Evolutionary conservation across 768 basidiomycete species (phyloP).

Genomic region (Suillus variegatus): DNA sequence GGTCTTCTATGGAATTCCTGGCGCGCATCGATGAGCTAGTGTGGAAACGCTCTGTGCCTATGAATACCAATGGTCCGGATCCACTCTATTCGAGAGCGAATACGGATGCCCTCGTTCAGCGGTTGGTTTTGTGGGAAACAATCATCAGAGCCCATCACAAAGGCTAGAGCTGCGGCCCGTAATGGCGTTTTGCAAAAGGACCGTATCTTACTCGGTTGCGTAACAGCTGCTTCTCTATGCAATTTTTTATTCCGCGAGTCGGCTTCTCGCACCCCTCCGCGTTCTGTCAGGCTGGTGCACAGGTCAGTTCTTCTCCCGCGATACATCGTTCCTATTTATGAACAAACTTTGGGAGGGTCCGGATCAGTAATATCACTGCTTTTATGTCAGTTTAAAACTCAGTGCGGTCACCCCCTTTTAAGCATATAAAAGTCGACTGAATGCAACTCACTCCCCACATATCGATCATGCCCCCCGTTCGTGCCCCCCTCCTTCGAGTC

Average conservation of each 20-base stretch:
- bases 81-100: conserved; percentile 30
- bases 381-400: background rate
- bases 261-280: background rate
- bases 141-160: conserved; percentile 20
- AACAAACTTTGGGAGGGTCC: no score
- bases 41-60: conserved; percentile 23
- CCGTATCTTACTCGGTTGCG: background rate
- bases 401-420: background rate
- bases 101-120: conserved; percentile 19
- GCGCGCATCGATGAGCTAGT: conserved; percentile 28
- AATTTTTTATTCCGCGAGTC: background rate
- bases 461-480: background rate
- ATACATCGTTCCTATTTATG: no score
- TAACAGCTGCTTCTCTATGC: no score
- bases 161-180: background rate
- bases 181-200: background rate
- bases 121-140: conserved; percentile 31
- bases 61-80: conserved; percentile 10
- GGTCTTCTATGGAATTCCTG: conserved; percentile 27
- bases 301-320: background rate
- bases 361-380: no score
- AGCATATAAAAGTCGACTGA: background rate
- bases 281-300: background rate
- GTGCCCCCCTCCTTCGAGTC: background rate
- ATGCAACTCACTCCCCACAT: background rate